Evolutionary conservation across 148 eudicot genomes (phyloP).

Genomic region (Cornus florida): DNA sequence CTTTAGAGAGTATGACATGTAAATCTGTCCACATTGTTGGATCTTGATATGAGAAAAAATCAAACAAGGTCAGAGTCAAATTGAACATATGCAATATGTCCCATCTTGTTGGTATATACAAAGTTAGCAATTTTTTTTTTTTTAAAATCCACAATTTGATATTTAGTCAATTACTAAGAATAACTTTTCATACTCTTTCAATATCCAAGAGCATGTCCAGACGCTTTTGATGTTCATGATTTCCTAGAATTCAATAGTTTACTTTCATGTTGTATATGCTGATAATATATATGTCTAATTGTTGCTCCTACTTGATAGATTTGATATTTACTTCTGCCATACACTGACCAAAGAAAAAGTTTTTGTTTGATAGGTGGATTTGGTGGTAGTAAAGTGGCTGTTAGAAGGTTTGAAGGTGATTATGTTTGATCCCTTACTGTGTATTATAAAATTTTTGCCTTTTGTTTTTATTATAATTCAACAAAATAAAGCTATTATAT

Average conservation of each 20-base stretch:
- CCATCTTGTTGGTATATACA: too few relatives aligned
- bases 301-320: not conserved
- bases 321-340: not conserved
- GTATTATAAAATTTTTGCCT: not conserved
- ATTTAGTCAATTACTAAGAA: not conserved
- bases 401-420: conserved; percentile 27
- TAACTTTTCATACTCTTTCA: not conserved
- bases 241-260: not conserved
- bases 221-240: not conserved
- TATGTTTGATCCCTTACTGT: not conserved
- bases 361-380: conserved; percentile 15
- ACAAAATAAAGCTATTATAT: not conserved
- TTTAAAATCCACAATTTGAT: not conserved
- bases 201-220: not conserved
- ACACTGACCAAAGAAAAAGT: not conserved
- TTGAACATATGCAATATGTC: too few relatives aligned
- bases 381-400: conserved; percentile 2
- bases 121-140: not conserved
- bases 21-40: too few relatives aligned
- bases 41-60: too few relatives aligned
- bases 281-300: not conserved
- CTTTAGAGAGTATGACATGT: too few relatives aligned
- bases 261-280: not conserved
- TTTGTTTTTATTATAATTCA: not conserved
- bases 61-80: too few relatives aligned